A percentile compares a stretch with the other conserved stretches of the same genome.
phyloP scores from a whole-genome alignment of 208 protist species.

The Acanthamoeba culbertsoni region DNA sequence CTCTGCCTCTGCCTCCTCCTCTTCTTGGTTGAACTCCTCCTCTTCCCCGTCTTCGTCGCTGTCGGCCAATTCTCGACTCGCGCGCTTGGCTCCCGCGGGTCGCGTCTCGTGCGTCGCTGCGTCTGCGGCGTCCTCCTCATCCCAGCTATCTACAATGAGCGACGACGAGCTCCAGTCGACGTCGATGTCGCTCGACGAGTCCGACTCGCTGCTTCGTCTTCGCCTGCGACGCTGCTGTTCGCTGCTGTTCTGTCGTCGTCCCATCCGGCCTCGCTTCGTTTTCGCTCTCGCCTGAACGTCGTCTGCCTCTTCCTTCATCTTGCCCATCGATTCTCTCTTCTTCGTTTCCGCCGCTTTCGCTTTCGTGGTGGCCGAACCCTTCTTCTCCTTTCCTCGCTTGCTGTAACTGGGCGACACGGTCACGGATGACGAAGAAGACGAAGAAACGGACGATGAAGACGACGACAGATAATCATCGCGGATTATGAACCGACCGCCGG shows the following conservation, averaged over 20 bases:
- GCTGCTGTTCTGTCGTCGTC: not conserved
- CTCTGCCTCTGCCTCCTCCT: not conserved
- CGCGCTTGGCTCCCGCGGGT: too few relatives aligned
- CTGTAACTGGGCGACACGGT: not conserved
- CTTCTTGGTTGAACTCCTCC: not conserved
- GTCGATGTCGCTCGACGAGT: constrained; percentile 50
- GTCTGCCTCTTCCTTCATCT: not conserved
- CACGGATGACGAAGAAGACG: not conserved
- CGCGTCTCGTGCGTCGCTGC: not conserved
- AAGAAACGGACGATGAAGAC: not conserved
- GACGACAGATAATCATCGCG: constrained; percentile 8
- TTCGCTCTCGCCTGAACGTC: not conserved
- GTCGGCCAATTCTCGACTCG: too few relatives aligned
- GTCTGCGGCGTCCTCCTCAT: not conserved
- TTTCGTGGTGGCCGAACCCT: not conserved
- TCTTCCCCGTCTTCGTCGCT: not conserved
- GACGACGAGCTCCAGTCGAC: constrained; percentile 47
- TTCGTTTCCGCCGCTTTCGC: not conserved
- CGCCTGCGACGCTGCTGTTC: not conserved
- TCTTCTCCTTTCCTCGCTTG: not conserved
- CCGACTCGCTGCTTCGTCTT: not conserved
- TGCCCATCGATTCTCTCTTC: not conserved
- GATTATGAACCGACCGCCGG: constrained; percentile 19
- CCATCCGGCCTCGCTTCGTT: not conserved
- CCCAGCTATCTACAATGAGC: not conserved